Base-by-base conservation (phyloP, 768 basidiomycete species). In the Suillus cothurnatus region DNA sequence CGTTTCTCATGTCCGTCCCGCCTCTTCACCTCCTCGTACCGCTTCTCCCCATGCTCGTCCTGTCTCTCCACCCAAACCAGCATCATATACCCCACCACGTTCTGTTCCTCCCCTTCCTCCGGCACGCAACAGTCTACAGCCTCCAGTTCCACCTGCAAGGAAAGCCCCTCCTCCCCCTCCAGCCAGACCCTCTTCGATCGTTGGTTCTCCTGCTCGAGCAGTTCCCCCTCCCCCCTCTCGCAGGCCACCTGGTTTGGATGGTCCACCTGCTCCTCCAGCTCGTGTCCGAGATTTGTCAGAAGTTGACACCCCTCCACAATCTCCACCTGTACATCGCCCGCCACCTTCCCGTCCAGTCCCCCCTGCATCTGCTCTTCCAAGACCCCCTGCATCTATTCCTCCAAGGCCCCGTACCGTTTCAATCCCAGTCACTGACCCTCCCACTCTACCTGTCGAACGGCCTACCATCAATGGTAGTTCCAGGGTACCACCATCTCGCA, bases 281-380 rank as follows among this genome's bases (percentile, higher is more conserved):
- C 82, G 84, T 6, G 76, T 77, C 52, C 81, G 79, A 59, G 80
- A 83, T 6, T 61, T 81, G n/a, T 85, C 85, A 32, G 81, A 82
- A 55, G 71, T 73, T 8, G 80, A 80, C 45, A 72, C 83, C 36
- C 72, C 79, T 41, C 70, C 70, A 0, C 62, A 74, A 6, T 75
- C 77, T 2, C 69, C 79, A 3, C 75, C 80, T 4, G 49, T 32
- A 55, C 12, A 32, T 55, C 53, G 53, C 11, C 74, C 75, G 61
- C 61, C 67, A 34, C 36, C 41, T 23, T 56, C 55, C 6, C 52
- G 64, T 36, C 55, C 69, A 26, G 50, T 28, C 7, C 50, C 26
- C 11, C 45, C 45, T 47, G 11, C 12, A 23, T 47, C 45, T 47
- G 63, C 64, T 43, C 74, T 76, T 17, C 67, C 28, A 32, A 31